phyloP scores from a whole-genome alignment of 1,139 yeast genomes.

The Meyerozyma smithsonii region DNA sequence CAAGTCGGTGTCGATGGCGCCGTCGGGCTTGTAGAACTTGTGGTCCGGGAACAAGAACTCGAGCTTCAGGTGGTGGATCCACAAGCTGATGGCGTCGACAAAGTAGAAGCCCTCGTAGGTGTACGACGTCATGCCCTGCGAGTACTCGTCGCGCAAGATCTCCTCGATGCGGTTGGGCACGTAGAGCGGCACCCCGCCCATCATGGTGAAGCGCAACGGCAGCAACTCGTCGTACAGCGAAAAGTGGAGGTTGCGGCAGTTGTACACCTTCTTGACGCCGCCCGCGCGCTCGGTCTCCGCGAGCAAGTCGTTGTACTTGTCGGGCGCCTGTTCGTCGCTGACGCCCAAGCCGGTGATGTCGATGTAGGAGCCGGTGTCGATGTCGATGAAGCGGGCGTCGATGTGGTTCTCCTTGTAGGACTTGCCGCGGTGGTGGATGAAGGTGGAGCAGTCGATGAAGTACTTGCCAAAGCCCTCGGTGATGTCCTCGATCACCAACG shows the following conservation, averaged over 20 bases:
- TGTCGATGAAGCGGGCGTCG: slow-evolving; percentile 38
- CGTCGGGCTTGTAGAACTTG: slow-evolving; percentile 10
- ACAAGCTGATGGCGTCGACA: slow-evolving; percentile 21
- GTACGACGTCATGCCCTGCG: slow-evolving; percentile 16
- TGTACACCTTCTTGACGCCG: slow-evolving; percentile 20
- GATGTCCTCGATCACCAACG: slow-evolving; percentile 27
- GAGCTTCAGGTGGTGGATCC: slow-evolving; percentile 21
- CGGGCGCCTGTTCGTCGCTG: slow-evolving; percentile 13
- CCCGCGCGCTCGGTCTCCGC: slow-evolving; percentile 11
- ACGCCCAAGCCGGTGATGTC: slow-evolving; percentile 35
- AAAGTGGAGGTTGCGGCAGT: slow-evolving; percentile 28
- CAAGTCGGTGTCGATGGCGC: slow-evolving; percentile 13
- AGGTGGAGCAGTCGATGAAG: slow-evolving; percentile 30
- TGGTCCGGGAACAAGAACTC: slow-evolving; percentile 14
- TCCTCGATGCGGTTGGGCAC: slow-evolving; percentile 24
- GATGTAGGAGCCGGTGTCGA: slow-evolving; percentile 36
- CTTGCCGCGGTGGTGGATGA: slow-evolving; percentile 28
- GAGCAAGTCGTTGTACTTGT: slow-evolving; percentile 13
- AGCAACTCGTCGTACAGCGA: slow-evolving; percentile 19
- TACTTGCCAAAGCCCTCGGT: slow-evolving; percentile 29
- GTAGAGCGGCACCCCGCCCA: slow-evolving; percentile 30
- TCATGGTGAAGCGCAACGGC: slow-evolving; percentile 28
- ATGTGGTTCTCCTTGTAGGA: slow-evolving; percentile 30
- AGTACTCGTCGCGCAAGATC: slow-evolving; percentile 26
- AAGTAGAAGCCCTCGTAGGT: slow-evolving; percentile 18